These are phyloP conservation scores for Kluyveromyces wickerhamii DNA, from an alignment of 805 yeast species.

Conservation along the genomic window DNA sequence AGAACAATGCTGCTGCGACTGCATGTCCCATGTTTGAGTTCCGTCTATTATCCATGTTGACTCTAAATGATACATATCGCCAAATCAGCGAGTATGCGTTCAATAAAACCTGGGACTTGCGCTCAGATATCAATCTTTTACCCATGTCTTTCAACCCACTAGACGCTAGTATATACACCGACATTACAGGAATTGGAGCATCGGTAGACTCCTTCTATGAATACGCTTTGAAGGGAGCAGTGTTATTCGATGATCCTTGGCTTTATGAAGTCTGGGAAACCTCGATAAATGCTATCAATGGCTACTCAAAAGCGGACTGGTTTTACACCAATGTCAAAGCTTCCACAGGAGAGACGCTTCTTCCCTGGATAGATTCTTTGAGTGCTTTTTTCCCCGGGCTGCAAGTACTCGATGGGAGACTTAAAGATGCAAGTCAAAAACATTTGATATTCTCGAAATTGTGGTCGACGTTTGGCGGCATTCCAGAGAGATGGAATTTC, in stretches of 20 bases:
- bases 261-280: conserved; percentile 48
- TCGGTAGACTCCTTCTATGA: conserved; percentile 88
- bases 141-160: conserved; percentile 72
- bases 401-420: conserved; percentile 68
- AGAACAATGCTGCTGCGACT: conserved; percentile 85
- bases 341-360: conserved; percentile 39
- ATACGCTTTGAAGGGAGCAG: conserved; percentile 69
- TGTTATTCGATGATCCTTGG: conserved; percentile 58
- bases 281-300: conserved; percentile 51
- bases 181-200: conserved; percentile 78
- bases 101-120: conserved; percentile 59
- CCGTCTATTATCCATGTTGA: conserved; percentile 62
- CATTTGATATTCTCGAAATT: conserved; percentile 62
- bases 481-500: conserved; percentile 84
- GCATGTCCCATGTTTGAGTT: conserved; percentile 78
- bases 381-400: conserved; percentile 88
- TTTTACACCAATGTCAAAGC: conserved; percentile 50
- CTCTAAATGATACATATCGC: conserved; percentile 69
- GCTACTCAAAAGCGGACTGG: conserved; percentile 45
- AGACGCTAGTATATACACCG: conserved; percentile 46
- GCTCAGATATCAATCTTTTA: conserved; percentile 54
- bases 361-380: conserved; percentile 77
- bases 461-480: conserved; percentile 72
- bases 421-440: conserved; percentile 52
- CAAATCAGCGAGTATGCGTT: conserved; percentile 53